Percentiles rank a stretch among this genome's conserved stretches.
These are phyloP conservation scores for Solanum virginianum DNA, from an alignment of 257 asterid species.

Conservation along the genomic window DNA sequence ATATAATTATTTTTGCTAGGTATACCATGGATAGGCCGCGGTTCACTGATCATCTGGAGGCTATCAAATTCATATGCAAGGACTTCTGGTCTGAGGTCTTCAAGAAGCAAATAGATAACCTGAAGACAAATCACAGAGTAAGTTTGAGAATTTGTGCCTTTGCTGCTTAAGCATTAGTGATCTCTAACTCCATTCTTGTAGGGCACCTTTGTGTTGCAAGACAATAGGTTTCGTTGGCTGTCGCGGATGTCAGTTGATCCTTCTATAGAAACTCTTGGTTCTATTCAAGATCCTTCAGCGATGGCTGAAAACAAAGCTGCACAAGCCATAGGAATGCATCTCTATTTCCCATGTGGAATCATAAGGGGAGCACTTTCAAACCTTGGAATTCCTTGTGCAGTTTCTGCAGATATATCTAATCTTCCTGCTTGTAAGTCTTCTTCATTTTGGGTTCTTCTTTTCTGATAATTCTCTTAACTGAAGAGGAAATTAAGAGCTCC, in stretches of 20 bases:
- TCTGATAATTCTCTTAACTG: not conserved
- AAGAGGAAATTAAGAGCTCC: not conserved
- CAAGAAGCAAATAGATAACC: slow-evolving; percentile 96
- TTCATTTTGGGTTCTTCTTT: not conserved
- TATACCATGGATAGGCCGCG: slow-evolving; percentile 93
- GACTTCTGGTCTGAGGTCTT: slow-evolving; percentile 98
- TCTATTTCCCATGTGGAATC: slow-evolving; percentile 95
- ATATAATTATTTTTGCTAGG: slow-evolving; percentile 16
- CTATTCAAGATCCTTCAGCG: slow-evolving; percentile 87
- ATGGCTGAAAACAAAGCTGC: slow-evolving; percentile 84
- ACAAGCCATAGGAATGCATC: slow-evolving; percentile 90
- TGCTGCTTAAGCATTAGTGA: not conserved
- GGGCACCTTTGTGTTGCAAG: slow-evolving; percentile 99
- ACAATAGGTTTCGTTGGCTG: slow-evolving; percentile 80
- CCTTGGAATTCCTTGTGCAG: slow-evolving; percentile 99
- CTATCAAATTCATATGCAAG: slow-evolving; percentile 94
- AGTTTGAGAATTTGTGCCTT: slow-evolving; percentile 14
- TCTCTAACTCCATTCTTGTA: slow-evolving; percentile 5
- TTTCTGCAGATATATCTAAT: slow-evolving; percentile 91
- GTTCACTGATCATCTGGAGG: slow-evolving; percentile 90
- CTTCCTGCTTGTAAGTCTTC: slow-evolving; percentile 88
- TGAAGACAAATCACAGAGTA: slow-evolving; percentile 94
- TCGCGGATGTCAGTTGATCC: slow-evolving; percentile 81
- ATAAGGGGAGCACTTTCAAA: slow-evolving; percentile 96
- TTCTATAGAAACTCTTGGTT: slow-evolving; percentile 47